Evolutionary conservation across 441 rosid species (phyloP).

Genomic region (Aquilaria agallochum): DNA sequence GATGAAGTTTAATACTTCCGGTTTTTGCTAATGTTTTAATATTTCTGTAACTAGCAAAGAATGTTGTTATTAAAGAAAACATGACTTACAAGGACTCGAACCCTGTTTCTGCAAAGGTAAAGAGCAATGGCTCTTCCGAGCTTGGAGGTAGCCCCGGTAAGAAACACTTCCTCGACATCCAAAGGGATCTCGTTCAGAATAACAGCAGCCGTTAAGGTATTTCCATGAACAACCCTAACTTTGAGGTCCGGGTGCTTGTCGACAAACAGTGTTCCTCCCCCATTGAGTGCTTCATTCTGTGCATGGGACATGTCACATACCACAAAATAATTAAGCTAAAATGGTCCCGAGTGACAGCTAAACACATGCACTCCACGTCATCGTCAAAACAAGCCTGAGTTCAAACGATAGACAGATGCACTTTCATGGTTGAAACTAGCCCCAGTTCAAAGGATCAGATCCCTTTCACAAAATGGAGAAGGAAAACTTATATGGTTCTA

Average conservation of each 20-base stretch:
- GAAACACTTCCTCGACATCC: slow-evolving; percentile 75
- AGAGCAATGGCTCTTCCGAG: slow-evolving; percentile 98
- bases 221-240: slow-evolving; percentile 97
- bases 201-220: slow-evolving; percentile 92
- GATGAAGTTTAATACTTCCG: too few species aligned
- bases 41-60: too few species aligned
- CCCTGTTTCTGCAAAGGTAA: slow-evolving; percentile 71
- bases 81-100: slow-evolving; percentile 74
- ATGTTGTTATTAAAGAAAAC: not conserved
- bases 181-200: slow-evolving; percentile 70
- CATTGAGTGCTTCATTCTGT: slow-evolving; percentile 93
- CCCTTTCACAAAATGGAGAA: too few species aligned
- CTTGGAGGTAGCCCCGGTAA: slow-evolving; percentile 97
- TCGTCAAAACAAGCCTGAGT: too few species aligned
- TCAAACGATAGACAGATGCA: too few species aligned
- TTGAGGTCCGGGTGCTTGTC: slow-evolving; percentile 68
- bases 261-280: slow-evolving; percentile 92
- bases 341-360: too few species aligned
- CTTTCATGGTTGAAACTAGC: too few species aligned
- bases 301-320: not conserved
- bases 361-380: too few species aligned
- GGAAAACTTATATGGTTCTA: too few species aligned
- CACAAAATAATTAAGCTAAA: too few species aligned
- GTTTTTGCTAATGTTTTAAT: too few species aligned
- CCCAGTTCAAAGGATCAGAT: too few species aligned